Percentiles rank a stretch among this genome's conserved stretches.
Evolutionary conservation across 345 rosid species (phyloP).

Genomic region (Gossypium mustelinum): DNA sequence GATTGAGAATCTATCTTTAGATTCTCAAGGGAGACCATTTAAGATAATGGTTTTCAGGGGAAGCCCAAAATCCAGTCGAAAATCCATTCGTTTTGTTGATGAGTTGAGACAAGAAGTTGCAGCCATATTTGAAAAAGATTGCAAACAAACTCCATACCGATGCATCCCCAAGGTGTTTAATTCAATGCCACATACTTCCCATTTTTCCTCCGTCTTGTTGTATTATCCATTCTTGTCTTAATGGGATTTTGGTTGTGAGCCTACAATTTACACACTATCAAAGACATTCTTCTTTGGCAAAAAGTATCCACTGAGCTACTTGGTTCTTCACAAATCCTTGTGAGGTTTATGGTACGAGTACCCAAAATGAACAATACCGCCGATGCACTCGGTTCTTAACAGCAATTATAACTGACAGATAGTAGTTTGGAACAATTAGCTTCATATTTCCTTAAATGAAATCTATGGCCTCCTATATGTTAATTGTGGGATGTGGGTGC

Average conservation of each 20-base stretch:
- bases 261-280: no score
- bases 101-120: constrained; percentile 37
- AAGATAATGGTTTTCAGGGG: constrained; percentile 51
- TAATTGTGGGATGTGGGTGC: not conserved
- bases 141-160: constrained; percentile 19
- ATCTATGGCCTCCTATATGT: not conserved
- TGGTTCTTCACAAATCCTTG: not conserved
- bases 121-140: constrained; percentile 7
- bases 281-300: no score
- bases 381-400: no score
- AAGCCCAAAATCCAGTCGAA: constrained; percentile 43
- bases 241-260: not conserved
- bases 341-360: not conserved
- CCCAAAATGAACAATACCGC: not conserved
- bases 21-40: constrained; percentile 44
- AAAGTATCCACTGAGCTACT: not conserved
- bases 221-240: not conserved
- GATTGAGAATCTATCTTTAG: constrained; percentile 32
- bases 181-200: not conserved
- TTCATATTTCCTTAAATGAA: no score
- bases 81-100: constrained; percentile 25
- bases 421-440: no score
- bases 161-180: constrained; percentile 31
- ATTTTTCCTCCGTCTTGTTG: not conserved
- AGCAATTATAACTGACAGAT: no score